Evolutionary conservation across 345 rosid species (phyloP).

Genomic region (Abelmoschus esculentus): DNA sequence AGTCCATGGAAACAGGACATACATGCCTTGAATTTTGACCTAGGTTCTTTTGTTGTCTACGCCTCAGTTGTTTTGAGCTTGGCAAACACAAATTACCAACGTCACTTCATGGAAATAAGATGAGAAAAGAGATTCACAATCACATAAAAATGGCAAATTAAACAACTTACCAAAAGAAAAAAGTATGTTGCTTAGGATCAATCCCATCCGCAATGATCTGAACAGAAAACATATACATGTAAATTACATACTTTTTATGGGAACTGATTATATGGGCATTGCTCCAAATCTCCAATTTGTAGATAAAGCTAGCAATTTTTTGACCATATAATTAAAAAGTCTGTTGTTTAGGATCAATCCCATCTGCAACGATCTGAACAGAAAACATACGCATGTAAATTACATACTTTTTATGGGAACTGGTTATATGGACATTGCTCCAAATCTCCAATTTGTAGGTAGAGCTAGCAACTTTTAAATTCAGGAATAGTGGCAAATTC

Average conservation of each 20-base stretch:
- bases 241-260: slow-evolving; percentile 1
- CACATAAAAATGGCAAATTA: slow-evolving; percentile 3
- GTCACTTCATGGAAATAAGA: slow-evolving; percentile 9
- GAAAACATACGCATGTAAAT: no score
- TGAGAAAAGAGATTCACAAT: slow-evolving; percentile 6
- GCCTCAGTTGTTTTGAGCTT: slow-evolving; percentile 68
- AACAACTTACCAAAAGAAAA: slow-evolving; percentile 61
- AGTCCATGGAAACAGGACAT: slow-evolving; percentile 43
- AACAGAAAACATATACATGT: slow-evolving; percentile 18
- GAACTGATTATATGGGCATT: neutral
- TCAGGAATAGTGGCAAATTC: neutral
- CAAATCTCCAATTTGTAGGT: no score
- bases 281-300: neutral
- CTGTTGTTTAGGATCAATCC: no score
- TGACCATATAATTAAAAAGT: neutral
- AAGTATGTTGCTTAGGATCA: slow-evolving; percentile 94
- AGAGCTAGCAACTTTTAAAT: no score
- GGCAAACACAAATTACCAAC: neutral
- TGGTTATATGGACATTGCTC: no score
- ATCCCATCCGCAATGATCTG: slow-evolving; percentile 66
- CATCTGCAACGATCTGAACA: no score
- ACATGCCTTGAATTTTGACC: slow-evolving; percentile 54
- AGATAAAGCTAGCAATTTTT: neutral
- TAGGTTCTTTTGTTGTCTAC: slow-evolving; percentile 44
- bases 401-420: no score